phyloP scores from a whole-genome alignment of 2,329 filamentous ascomycete genomes.

The Bisporella sp. region DNA sequence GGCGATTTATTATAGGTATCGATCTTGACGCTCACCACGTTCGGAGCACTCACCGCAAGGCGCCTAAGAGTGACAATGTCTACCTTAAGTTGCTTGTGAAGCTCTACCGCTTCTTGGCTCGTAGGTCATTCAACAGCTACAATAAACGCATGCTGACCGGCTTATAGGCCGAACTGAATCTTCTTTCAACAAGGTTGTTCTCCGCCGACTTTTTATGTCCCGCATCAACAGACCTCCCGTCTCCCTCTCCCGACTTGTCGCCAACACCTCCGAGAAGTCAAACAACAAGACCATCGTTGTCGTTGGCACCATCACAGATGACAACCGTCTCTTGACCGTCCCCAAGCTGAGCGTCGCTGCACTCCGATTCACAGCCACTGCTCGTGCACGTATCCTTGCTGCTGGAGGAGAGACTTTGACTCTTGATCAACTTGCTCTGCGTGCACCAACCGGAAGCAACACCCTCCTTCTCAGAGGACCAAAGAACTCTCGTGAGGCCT shows the following conservation, averaged over 20 bases:
- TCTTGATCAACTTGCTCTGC: conserved; percentile 92
- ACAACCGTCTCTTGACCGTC: conserved; percentile 85
- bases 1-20: conserved; percentile 53
- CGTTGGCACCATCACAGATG: conserved; percentile 93
- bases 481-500: conserved; percentile 95
- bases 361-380: conserved; percentile 93
- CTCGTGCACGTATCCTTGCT: conserved; percentile 85
- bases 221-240: conserved; percentile 96
- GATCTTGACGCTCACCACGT: conserved; percentile 66
- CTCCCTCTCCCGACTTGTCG: conserved; percentile 83
- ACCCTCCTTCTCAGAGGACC: conserved; percentile 94
- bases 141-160: background rate
- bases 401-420: conserved; percentile 94
- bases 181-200: conserved; percentile 97
- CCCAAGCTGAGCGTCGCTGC: conserved; percentile 93
- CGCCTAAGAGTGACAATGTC: conserved; percentile 96
- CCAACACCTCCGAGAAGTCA: conserved; percentile 56
- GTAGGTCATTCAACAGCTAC: conserved; percentile 48
- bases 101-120: conserved; percentile 94
- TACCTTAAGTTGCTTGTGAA: conserved; percentile 97
- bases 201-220: conserved; percentile 96
- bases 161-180: conserved; percentile 82
- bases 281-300: conserved; percentile 86
- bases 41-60: conserved; percentile 75
- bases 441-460: conserved; percentile 93